Conservation (phyloP, 352 stramenopile species). For the Phytophthora tentaculata region DNA sequence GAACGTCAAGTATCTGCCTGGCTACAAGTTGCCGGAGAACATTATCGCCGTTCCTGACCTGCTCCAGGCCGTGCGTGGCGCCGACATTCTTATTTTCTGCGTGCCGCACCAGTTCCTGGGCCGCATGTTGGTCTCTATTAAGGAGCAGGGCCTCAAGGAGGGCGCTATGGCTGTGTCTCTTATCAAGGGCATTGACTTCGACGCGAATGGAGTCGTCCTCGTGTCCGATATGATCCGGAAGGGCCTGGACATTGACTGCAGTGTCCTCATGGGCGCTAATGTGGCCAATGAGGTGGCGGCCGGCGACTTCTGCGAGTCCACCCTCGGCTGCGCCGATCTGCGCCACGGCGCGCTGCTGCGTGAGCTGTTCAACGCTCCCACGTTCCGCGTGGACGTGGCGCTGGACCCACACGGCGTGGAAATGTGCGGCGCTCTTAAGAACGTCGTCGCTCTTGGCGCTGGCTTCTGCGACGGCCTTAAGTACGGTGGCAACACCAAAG, state of each 20-base stretch:
- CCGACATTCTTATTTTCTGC: slow-evolving; percentile 96
- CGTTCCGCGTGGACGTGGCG: slow-evolving; percentile 95
- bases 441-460: slow-evolving; percentile 97
- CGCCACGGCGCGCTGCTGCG: slow-evolving; percentile 70
- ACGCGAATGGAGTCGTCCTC: slow-evolving; percentile 81
- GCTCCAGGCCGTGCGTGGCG: slow-evolving; percentile 85
- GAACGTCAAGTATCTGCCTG: slow-evolving; percentile 95
- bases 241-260: slow-evolving; percentile 86
- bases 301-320: slow-evolving; percentile 97
- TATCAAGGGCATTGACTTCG: slow-evolving; percentile 93
- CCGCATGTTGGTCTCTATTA: slow-evolving; percentile 90
- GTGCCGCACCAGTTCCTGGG: slow-evolving; percentile 97
- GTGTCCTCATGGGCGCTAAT: slow-evolving; percentile 98
- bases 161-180: slow-evolving; percentile 87
- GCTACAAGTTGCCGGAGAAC: slow-evolving; percentile 94
- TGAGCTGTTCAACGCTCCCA: slow-evolving; percentile 82
- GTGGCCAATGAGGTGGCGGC: slow-evolving; percentile 96
- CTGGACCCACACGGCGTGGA: slow-evolving; percentile 94
- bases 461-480: slow-evolving; percentile 96
- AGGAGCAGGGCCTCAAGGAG: slow-evolving; percentile 68
- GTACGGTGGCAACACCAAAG: slow-evolving; percentile 97
- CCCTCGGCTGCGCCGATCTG: slow-evolving; percentile 89
- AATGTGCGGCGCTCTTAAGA: slow-evolving; percentile 97
- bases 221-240: slow-evolving; percentile 92
- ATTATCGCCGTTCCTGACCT: slow-evolving; percentile 94